Conservation (phyloP, 1,139 yeast species). For the Geotrichum phurueaensis region DNA sequence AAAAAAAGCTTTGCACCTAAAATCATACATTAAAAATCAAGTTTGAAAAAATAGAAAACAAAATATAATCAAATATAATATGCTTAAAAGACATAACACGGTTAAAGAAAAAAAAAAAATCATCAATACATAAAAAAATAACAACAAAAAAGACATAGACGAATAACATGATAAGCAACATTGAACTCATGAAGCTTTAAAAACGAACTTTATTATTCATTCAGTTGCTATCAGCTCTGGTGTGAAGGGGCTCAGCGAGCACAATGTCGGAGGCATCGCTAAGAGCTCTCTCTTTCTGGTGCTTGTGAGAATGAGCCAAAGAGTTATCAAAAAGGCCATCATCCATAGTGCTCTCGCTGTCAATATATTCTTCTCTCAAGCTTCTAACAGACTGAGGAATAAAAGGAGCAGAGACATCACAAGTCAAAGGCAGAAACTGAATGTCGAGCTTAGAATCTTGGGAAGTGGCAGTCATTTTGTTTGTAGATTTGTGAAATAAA, state of each 20-base stretch:
- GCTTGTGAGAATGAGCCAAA: not conserved
- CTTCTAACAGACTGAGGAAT: conserved; percentile 4
- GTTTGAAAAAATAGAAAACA: no score
- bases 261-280: conserved; percentile 3
- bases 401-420: conserved; percentile 13
- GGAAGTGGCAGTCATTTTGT: conserved; percentile 5
- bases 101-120: no score
- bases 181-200: no score
- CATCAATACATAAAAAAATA: no score
- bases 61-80: no score
- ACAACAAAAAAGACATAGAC: no score
- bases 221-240: conserved; percentile 1
- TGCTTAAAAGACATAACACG: no score
- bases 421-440: conserved; percentile 10
- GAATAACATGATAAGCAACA: no score
- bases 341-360: not conserved
- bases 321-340: not conserved
- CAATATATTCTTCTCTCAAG: conserved; percentile 3
- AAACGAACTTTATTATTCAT: not conserved
- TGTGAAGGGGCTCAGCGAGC: not conserved
- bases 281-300: conserved; percentile 8
- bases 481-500: not conserved
- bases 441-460: not conserved
- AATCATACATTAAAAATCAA: no score
- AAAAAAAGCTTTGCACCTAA: no score